Percentiles rank a stretch among this genome's conserved stretches.
Evolutionary conservation across 306 rosid genomes (phyloP).

Genomic region (Calophaca sinica): DNA sequence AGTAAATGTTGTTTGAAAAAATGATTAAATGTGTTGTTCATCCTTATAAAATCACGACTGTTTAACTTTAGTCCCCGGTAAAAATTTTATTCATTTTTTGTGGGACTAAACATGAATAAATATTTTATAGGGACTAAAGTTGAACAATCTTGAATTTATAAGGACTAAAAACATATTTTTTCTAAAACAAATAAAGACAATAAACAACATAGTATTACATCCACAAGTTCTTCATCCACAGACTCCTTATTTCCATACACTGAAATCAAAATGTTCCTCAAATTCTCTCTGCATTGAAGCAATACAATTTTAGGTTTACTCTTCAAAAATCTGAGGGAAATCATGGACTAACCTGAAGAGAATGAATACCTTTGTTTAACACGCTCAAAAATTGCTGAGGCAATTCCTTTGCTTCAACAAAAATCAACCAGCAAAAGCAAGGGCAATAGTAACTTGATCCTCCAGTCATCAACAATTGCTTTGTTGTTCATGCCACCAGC

Average conservation of each 20-base stretch:
- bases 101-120: no score
- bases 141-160: no score
- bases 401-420: conserved; percentile 76
- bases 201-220: conserved; percentile 55
- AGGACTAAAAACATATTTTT: no score
- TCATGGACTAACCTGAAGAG: neutral
- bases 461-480: conserved; percentile 94
- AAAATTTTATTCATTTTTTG: no score
- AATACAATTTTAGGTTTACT: conserved; percentile 28
- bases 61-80: no score
- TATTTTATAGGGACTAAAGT: no score
- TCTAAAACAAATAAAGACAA: no score
- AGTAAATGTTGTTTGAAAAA: neutral
- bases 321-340: neutral
- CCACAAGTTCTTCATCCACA: conserved; percentile 86
- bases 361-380: conserved; percentile 71
- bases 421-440: conserved; percentile 83
- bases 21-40: no score
- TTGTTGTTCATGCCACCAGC: conserved; percentile 98
- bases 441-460: conserved; percentile 83
- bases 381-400: conserved; percentile 78
- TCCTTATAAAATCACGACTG: no score
- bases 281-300: conserved; percentile 68
- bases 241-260: conserved; percentile 83
- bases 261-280: conserved; percentile 69